Percentiles rank a stretch among this genome's conserved stretches.
Evolutionary conservation across 352 stramenopile genomes (phyloP).

Genomic region (Pythium guiyangense): DNA sequence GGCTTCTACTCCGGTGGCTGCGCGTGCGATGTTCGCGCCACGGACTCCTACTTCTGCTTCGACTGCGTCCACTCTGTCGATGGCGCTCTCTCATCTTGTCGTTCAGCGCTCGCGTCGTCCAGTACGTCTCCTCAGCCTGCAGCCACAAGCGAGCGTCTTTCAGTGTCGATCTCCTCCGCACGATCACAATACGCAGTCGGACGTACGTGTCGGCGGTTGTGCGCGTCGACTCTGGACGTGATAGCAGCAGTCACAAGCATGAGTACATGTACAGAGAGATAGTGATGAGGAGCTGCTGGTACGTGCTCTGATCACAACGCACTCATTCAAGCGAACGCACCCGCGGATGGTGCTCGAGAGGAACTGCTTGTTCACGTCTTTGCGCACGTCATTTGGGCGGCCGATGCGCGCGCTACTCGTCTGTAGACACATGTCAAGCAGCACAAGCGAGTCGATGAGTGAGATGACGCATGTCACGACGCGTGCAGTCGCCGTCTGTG

Average conservation of each 20-base stretch:
- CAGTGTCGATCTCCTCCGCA: neutral
- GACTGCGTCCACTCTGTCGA: constrained; percentile 6
- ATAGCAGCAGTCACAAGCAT: neutral
- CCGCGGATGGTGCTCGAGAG: constrained; percentile 55
- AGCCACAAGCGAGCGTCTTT: neutral
- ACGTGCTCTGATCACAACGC: no score
- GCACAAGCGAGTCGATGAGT: no score
- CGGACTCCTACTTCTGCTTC: constrained; percentile 19
- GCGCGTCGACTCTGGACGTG: constrained; percentile 36
- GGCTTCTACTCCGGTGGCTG: neutral
- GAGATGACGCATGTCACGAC: no score
- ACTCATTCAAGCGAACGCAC: constrained; percentile 16
- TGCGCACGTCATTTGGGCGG: constrained; percentile 4
- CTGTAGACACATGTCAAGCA: no score
- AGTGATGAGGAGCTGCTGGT: neutral
- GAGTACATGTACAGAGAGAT: neutral
- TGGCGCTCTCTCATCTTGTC: constrained; percentile 13
- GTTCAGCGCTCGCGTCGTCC: constrained; percentile 42
- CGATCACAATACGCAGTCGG: neutral
- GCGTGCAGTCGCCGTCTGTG: no score
- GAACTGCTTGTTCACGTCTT: constrained; percentile 71
- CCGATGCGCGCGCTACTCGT: neutral
- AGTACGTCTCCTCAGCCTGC: constrained; percentile 58
- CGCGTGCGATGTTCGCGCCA: neutral
- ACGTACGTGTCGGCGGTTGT: constrained; percentile 55